phyloP scores from a whole-genome alignment of 1,139 yeast genomes.

The Suhomyces maxii region DNA sequence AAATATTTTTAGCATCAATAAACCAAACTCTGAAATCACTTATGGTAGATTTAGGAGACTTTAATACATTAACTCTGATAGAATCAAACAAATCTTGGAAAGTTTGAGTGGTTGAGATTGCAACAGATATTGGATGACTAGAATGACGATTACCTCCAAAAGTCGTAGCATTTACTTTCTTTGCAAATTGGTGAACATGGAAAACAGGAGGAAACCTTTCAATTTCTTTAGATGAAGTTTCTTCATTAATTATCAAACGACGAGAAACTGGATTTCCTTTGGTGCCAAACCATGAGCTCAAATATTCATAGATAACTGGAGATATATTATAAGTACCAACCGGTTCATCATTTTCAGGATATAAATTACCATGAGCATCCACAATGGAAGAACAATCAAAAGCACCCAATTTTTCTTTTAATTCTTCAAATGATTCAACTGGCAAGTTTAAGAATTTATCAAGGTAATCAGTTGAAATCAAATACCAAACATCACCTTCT shows the following conservation, averaged over 20 bases:
- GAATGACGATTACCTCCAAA: slow-evolving; percentile 7
- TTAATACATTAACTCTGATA: slow-evolving; percentile 22
- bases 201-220: slow-evolving; percentile 57
- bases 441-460: slow-evolving; percentile 26
- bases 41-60: slow-evolving; percentile 12
- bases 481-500: slow-evolving; percentile 38
- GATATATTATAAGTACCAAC: slow-evolving; percentile 35
- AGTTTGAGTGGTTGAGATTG: slow-evolving; percentile 34
- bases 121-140: slow-evolving; percentile 13
- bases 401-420: slow-evolving; percentile 32
- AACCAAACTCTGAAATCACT: slow-evolving; percentile 39
- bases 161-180: slow-evolving; percentile 16
- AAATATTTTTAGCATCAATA: slow-evolving; percentile 26
- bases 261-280: slow-evolving; percentile 49
- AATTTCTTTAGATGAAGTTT: slow-evolving; percentile 41
- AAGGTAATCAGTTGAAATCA: slow-evolving; percentile 35
- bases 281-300: slow-evolving; percentile 58
- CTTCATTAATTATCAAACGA: slow-evolving; percentile 37
- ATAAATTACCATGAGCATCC: slow-evolving; percentile 33
- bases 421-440: slow-evolving; percentile 27
- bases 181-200: slow-evolving; percentile 50
- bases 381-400: slow-evolving; percentile 32
- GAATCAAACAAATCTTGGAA: slow-evolving; percentile 35
- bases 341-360: slow-evolving; percentile 31
- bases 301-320: slow-evolving; percentile 40